Percentiles rank a stretch among this genome's conserved stretches.
Conservation (phyloP, 2,329 filamentous ascomycete genomes). For the Apiospora koreana region DNA sequence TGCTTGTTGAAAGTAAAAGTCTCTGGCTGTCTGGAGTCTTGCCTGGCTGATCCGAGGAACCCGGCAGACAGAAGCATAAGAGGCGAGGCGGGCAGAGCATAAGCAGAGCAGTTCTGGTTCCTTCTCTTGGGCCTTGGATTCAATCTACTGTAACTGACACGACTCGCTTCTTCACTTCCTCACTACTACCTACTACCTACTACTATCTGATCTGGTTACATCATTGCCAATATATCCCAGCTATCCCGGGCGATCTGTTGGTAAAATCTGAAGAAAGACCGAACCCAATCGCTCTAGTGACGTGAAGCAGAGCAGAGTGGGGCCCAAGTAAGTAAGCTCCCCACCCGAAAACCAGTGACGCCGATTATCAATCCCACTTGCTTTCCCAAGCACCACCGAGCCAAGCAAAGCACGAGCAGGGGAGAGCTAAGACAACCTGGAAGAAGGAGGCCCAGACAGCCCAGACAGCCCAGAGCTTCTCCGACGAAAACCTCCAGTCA, state of each 20-base stretch:
- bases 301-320: constrained; percentile 1
- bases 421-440: neutral
- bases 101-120: too few relatives aligned
- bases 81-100: neutral
- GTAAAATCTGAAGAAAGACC: constrained; percentile 9
- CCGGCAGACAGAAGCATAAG: neutral
- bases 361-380: constrained; percentile 8
- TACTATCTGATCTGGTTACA: neutral
- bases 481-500: constrained; percentile 5
- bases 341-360: constrained; percentile 4
- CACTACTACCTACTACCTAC: too few relatives aligned
- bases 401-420: neutral
- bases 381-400: neutral
- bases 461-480: neutral
- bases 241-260: constrained; percentile 1
- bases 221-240: neutral
- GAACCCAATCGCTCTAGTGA: constrained; percentile 5
- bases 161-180: neutral
- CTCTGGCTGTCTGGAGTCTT: neutral
- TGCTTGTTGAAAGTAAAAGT: neutral
- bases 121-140: neutral
- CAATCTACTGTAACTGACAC: neutral
- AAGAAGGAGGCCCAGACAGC: neutral
- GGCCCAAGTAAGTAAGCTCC: constrained; percentile 8
- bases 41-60: neutral